Evolutionary conservation across 495 filamentous ascomycete genomes (phyloP).

Genomic region (Neurospora sp.): DNA sequence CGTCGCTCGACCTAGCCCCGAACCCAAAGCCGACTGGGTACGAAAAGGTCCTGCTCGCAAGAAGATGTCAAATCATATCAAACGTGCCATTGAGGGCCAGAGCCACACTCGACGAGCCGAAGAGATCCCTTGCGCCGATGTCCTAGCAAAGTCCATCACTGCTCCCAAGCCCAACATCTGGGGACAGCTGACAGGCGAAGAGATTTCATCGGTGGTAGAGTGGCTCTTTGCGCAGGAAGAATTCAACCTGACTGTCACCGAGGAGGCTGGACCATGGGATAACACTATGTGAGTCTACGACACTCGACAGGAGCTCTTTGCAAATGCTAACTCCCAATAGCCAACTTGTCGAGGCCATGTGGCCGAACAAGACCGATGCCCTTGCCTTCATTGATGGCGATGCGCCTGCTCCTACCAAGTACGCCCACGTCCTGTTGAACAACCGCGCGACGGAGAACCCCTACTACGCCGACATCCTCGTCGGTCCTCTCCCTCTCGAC

Average conservation of each 20-base stretch:
- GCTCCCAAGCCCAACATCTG: constrained; percentile 30
- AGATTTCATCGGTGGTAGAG: constrained; percentile 21
- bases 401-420: constrained; percentile 29
- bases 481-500: constrained; percentile 39
- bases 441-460: constrained; percentile 30
- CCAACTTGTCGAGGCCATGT: constrained; percentile 35
- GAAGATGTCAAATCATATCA: constrained; percentile 15
- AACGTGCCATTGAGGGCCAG: constrained; percentile 15
- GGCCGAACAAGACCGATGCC: constrained; percentile 45
- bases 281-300: constrained; percentile 18
- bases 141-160: constrained; percentile 11
- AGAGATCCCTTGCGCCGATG: constrained; percentile 8
- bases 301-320: neutral
- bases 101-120: constrained; percentile 2
- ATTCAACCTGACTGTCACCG: constrained; percentile 26
- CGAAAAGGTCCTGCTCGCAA: constrained; percentile 10
- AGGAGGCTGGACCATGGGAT: constrained; percentile 23
- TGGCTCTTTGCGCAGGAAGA: constrained; percentile 25
- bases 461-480: constrained; percentile 34
- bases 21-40: constrained; percentile 12
- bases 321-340: constrained; percentile 4
- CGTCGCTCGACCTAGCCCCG: constrained; percentile 9
- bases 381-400: constrained; percentile 33
- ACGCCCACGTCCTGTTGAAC: constrained; percentile 37
- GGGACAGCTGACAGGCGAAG: constrained; percentile 20